Base-by-base conservation (phyloP, 345 rosid species). In the Euphorbia peplus region DNA sequence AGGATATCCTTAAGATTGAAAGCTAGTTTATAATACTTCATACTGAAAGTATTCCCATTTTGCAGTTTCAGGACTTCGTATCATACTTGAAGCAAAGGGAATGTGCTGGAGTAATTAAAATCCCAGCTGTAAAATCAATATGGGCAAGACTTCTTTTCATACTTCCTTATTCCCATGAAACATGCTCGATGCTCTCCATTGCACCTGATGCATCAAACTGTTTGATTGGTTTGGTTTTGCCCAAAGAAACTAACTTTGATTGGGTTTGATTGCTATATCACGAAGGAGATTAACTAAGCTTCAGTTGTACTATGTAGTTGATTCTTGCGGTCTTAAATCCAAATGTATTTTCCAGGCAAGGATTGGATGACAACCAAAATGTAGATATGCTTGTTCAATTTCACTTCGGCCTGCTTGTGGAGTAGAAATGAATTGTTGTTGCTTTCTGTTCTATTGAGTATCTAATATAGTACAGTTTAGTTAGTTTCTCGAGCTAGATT, bases 91-190 rank as follows among this genome's bases (percentile, higher is more conserved):
- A 82, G 87, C 99, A 88, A 83, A 85, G 96, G 75, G 92, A 88
- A 21, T 95, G 99, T 70, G 98, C 99, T 0, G 99, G 99, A 74
- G 99, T 95, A 35, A 95, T 95, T 70, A 95, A 88, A 80, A 83
- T 95, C 71, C 98, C 97, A 26, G 87, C 85, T n/a, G 60, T 74
- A 58, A 87, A 76, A 70, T 81, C 91, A 57, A 76, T 90, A 66
- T 91, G 99, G 99, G 78, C 95, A 46, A 87, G 99, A 88, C 96
- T 89, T 81, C 90, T 91, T 70, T 95, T 91, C 71, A 86, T 91
- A 73, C 92, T 95, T 70, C 91, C 99, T 0, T 79, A 84, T 82
- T 85, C 97, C 6, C 82, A 82, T 55, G 96, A 91, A 18, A 63
- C 82, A 22, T 91, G 98, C 75, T 80, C 98, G 19, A 66, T 91